phyloP scores from a whole-genome alignment of 2,329 filamentous ascomycete genomes.

The Xylaria sp. region DNA sequence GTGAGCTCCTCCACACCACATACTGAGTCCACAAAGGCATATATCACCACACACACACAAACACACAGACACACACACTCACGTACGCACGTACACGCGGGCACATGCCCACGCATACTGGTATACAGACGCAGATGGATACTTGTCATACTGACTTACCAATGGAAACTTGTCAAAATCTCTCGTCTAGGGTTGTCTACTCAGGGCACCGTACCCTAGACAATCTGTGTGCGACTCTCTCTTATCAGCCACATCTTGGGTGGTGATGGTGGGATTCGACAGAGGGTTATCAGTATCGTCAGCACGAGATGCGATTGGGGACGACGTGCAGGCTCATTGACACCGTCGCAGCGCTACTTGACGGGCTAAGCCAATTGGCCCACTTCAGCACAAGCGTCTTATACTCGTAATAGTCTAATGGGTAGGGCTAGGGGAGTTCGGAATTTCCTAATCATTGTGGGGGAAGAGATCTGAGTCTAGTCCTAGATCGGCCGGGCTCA shows the following conservation, averaged over 20 bases:
- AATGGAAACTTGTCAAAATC: background rate
- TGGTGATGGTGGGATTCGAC: slow-evolving; percentile 23
- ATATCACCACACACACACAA: slow-evolving; percentile 3
- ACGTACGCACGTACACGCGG: background rate
- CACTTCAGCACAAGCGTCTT: slow-evolving; percentile 2
- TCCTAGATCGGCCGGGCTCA: slow-evolving; percentile 2
- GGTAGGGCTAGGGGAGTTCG: slow-evolving; percentile 12
- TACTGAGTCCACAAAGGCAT: background rate
- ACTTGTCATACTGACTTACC: background rate
- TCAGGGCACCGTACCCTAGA: background rate
- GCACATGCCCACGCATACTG: background rate
- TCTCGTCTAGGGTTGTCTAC: background rate
- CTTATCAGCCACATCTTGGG: slow-evolving; percentile 24
- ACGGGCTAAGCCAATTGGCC: slow-evolving; percentile 23
- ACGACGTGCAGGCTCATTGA: slow-evolving; percentile 26
- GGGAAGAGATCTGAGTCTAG: slow-evolving; percentile 18
- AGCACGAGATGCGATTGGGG: slow-evolving; percentile 32
- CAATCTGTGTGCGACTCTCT: background rate
- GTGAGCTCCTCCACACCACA: slow-evolving; percentile 11
- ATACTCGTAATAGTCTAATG: slow-evolving; percentile 7
- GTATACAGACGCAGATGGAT: background rate
- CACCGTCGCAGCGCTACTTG: slow-evolving; percentile 32
- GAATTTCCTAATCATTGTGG: slow-evolving; percentile 7
- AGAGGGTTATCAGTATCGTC: slow-evolving; percentile 10
- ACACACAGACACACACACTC: slow-evolving; percentile 1